Evolutionary conservation across 805 yeast species (phyloP).

Genomic region (Monosporozyma servazzii): DNA sequence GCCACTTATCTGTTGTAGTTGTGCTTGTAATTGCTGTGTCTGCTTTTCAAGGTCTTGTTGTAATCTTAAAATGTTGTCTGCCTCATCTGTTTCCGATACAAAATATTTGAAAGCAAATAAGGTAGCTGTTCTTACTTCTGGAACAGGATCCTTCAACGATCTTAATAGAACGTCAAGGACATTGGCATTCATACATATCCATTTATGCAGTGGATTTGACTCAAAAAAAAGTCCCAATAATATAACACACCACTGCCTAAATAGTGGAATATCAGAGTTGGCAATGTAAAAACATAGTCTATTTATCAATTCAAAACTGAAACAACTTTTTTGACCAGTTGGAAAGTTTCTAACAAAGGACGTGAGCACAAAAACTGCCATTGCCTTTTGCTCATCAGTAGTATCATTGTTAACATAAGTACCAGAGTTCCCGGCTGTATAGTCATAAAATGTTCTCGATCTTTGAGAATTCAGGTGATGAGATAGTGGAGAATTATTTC

Average conservation of each 20-base stretch:
- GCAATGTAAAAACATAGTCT: slow-evolving; percentile 60
- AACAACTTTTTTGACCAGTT: slow-evolving; percentile 72
- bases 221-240: slow-evolving; percentile 70
- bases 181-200: slow-evolving; percentile 58
- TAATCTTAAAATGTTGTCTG: slow-evolving; percentile 27
- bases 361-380: slow-evolving; percentile 86
- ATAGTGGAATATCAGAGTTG: slow-evolving; percentile 69
- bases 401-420: slow-evolving; percentile 22
- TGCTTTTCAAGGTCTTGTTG: slow-evolving; percentile 30
- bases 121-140: slow-evolving; percentile 86
- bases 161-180: slow-evolving; percentile 43
- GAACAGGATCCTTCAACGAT: slow-evolving; percentile 77
- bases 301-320: slow-evolving; percentile 60
- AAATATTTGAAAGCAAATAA: slow-evolving; percentile 64
- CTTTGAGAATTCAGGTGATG: background rate
- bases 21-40: slow-evolving; percentile 25
- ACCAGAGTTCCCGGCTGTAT: slow-evolving; percentile 1
- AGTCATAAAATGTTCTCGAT: background rate
- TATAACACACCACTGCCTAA: slow-evolving; percentile 88
- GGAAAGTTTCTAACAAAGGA: slow-evolving; percentile 74
- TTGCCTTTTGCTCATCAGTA: slow-evolving; percentile 82
- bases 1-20: slow-evolving; percentile 23
- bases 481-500: slow-evolving; percentile 13
- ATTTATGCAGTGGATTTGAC: slow-evolving; percentile 63
- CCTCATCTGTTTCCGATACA: slow-evolving; percentile 39